Conservation (phyloP, 1,139 yeast genomes). For the Hyphopichia buzzinii region DNA sequence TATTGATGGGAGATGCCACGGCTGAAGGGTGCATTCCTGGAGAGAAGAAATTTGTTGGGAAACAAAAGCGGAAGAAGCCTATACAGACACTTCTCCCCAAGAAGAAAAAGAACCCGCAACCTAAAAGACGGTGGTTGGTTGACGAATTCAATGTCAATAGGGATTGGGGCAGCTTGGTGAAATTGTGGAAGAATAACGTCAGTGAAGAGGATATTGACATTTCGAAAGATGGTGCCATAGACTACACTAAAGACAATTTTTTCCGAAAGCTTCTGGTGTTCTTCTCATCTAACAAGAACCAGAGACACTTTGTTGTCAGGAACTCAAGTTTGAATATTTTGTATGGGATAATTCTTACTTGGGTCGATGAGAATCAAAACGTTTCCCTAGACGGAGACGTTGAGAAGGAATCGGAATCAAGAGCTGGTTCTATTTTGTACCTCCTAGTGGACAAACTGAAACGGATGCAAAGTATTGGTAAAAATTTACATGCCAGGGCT, state of each 20-base stretch:
- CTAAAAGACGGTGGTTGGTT: conserved; percentile 57
- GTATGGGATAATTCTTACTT: conserved; percentile 58
- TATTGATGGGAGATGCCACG: conserved; percentile 53
- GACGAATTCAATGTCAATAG: conserved; percentile 54
- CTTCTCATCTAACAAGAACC: conserved; percentile 25
- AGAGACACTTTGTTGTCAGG: conserved; percentile 57
- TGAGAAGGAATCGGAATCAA: conserved; percentile 5
- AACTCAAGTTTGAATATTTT: conserved; percentile 57
- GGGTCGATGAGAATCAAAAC: conserved; percentile 39
- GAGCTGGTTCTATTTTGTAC: conserved; percentile 47
- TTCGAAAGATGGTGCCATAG: conserved; percentile 12
- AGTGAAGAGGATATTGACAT: conserved; percentile 12
- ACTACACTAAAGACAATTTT: conserved; percentile 28
- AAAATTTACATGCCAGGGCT: conserved; percentile 55
- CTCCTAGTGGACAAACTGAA: conserved; percentile 57
- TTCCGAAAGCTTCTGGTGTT: conserved; percentile 32
- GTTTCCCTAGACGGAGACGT: conserved; percentile 16
- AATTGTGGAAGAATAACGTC: conserved; percentile 36
- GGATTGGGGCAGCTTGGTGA: conserved; percentile 50
- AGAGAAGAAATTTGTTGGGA: conserved; percentile 35
- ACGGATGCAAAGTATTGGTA: conserved; percentile 58
- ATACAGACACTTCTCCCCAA: background rate
- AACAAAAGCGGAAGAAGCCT: conserved; percentile 9
- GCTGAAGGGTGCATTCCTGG: conserved; percentile 64
- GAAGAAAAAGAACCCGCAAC: conserved; percentile 18